Conservation (phyloP, 306 rosid genomes). For the Prunus campanulata region DNA sequence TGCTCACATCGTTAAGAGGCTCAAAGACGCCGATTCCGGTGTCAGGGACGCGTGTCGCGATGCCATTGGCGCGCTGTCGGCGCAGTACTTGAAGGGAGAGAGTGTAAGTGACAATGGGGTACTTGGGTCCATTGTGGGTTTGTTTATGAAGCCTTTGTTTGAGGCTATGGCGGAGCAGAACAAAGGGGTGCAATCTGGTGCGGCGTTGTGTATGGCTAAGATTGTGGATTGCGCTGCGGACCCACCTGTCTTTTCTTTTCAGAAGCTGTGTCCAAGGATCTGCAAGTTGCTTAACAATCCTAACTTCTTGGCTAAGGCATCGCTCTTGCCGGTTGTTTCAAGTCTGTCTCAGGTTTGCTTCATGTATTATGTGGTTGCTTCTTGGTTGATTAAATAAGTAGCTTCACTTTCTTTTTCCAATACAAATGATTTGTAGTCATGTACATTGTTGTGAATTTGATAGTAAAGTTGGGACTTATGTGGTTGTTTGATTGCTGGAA, state of each 20-base stretch:
- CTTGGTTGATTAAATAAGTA: neutral
- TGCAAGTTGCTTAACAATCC: slow-evolving; percentile 77
- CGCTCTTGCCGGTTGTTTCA: slow-evolving; percentile 77
- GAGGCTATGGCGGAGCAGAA: slow-evolving; percentile 97
- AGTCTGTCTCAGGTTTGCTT: slow-evolving; percentile 76
- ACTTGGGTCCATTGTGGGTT: slow-evolving; percentile 51
- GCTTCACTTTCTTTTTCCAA: neutral
- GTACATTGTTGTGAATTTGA: neutral
- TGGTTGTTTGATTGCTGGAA: neutral
- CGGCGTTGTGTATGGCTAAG: slow-evolving; percentile 84
- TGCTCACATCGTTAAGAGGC: slow-evolving; percentile 57
- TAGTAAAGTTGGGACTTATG: neutral
- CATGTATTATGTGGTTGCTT: neutral
- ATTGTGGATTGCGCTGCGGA: slow-evolving; percentile 66
- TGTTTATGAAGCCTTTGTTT: slow-evolving; percentile 87
- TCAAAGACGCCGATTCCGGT: slow-evolving; percentile 76
- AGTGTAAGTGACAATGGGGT: slow-evolving; percentile 24
- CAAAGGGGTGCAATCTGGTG: slow-evolving; percentile 83
- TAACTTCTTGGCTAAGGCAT: slow-evolving; percentile 73
- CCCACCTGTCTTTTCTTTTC: slow-evolving; percentile 60
- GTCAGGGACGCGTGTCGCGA: slow-evolving; percentile 84
- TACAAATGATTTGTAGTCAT: neutral
- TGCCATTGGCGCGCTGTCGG: slow-evolving; percentile 60
- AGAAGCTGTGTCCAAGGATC: slow-evolving; percentile 93
- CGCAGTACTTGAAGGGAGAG: slow-evolving; percentile 48